These are phyloP conservation scores for Diddensiella santjacobensis DNA, from an alignment of 805 yeast genomes.

Conservation along the genomic window DNA sequence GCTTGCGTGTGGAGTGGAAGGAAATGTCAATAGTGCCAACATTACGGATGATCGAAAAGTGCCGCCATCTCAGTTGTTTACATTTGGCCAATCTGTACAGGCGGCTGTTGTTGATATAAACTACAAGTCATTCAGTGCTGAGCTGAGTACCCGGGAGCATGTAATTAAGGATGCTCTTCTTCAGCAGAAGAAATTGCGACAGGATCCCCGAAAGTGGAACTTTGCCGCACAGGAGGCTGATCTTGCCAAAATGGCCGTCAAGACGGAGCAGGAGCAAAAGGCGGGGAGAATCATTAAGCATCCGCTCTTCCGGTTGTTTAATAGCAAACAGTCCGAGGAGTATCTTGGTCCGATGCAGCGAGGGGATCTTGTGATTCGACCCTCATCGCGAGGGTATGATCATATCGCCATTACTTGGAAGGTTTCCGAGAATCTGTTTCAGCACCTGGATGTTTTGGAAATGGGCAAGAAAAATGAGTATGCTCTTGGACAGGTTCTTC, in stretches of 20 bases:
- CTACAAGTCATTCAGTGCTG: slow-evolving; percentile 71
- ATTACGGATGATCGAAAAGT: slow-evolving; percentile 35
- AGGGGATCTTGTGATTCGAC: slow-evolving; percentile 92
- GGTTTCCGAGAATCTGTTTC: slow-evolving; percentile 84
- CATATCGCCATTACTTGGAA: slow-evolving; percentile 96
- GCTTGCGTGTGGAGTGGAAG: slow-evolving; percentile 63
- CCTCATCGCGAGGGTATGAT: slow-evolving; percentile 84
- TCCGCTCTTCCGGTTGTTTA: slow-evolving; percentile 82
- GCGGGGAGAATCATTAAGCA: slow-evolving; percentile 83
- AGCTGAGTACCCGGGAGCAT: slow-evolving; percentile 62
- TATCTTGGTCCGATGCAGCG: slow-evolving; percentile 81
- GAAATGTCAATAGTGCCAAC: slow-evolving; percentile 38
- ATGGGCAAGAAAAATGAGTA: slow-evolving; percentile 60
- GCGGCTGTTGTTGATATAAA: slow-evolving; percentile 71
- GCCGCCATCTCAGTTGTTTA: slow-evolving; percentile 24
- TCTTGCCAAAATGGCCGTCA: slow-evolving; percentile 46
- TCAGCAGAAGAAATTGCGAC: slow-evolving; percentile 38
- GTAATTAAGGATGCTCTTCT: slow-evolving; percentile 56
- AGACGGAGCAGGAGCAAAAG: slow-evolving; percentile 60
- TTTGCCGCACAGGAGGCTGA: slow-evolving; percentile 69
- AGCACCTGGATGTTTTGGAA: slow-evolving; percentile 85
- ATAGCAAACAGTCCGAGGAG: slow-evolving; percentile 85
- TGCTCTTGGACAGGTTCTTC: slow-evolving; percentile 53
- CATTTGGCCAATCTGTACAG: slow-evolving; percentile 75
- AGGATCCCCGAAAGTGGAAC: slow-evolving; percentile 67